Conservation (phyloP, 805 yeast species). For the Candida corydali region DNA sequence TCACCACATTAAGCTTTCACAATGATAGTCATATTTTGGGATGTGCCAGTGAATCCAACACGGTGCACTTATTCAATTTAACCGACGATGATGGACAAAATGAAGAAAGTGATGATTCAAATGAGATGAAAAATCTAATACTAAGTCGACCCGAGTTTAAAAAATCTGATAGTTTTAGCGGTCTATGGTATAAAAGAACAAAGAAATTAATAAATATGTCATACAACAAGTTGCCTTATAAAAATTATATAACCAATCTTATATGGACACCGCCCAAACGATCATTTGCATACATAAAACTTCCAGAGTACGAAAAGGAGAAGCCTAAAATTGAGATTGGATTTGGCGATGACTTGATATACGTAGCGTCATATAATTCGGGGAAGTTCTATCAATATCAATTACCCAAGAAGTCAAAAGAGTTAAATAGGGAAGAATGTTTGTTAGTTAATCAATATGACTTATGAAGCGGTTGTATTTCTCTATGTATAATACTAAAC, state of each 20-base stretch:
- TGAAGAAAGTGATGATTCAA: constrained; percentile 18
- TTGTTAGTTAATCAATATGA: constrained; percentile 23
- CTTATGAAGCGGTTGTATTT: too few relatives aligned
- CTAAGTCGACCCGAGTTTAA: constrained; percentile 16
- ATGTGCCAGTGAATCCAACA: constrained; percentile 37
- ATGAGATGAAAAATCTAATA: constrained; percentile 30
- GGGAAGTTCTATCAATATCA: constrained; percentile 38
- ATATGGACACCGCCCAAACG: constrained; percentile 41
- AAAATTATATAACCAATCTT: constrained; percentile 35
- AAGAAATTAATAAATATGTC: constrained; percentile 28
- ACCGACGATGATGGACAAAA: constrained; percentile 10
- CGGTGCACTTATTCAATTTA: constrained; percentile 37
- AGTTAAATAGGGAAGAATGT: constrained; percentile 28
- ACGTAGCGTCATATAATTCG: constrained; percentile 35
- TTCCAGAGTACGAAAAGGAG: constrained; percentile 23
- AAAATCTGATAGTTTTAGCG: constrained; percentile 7
- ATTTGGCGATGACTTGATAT: constrained; percentile 27
- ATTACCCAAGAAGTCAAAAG: constrained; percentile 18
- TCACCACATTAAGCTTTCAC: constrained; percentile 33
- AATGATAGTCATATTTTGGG: constrained; percentile 30
- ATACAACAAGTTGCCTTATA: constrained; percentile 38
- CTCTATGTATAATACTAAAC: too few relatives aligned
- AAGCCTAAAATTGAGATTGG: constrained; percentile 31
- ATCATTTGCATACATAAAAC: constrained; percentile 38
- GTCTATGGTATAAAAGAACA: constrained; percentile 19